A percentile compares a stretch with the other conserved stretches of the same genome.
Evolutionary conservation across 2,329 filamentous ascomycete species (phyloP).

Genomic region (Sarocladium oryzae): DNA sequence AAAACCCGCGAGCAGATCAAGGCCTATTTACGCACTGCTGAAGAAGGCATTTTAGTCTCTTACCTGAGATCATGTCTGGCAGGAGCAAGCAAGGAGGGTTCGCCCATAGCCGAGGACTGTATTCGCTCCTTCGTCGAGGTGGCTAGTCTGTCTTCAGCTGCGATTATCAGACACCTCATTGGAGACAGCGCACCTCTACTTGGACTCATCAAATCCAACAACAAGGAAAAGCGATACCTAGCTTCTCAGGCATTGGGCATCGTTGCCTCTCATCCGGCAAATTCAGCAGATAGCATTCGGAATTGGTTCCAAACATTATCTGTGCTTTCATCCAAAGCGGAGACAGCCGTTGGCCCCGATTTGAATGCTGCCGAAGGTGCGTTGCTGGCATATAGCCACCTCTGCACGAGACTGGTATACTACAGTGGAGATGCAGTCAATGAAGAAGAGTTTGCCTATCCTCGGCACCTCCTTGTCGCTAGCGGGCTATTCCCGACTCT

Average conservation of each 20-base stretch:
- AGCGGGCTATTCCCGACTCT: slow-evolving; percentile 27
- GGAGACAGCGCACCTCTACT: slow-evolving; percentile 46
- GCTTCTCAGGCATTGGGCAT: slow-evolving; percentile 71
- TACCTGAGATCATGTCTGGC: slow-evolving; percentile 51
- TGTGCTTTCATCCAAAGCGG: slow-evolving; percentile 36
- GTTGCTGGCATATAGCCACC: slow-evolving; percentile 36
- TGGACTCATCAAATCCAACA: slow-evolving; percentile 62
- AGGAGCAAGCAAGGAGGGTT: slow-evolving; percentile 43
- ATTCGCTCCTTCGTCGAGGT: slow-evolving; percentile 48
- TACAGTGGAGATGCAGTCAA: slow-evolving; percentile 29
- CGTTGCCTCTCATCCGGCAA: slow-evolving; percentile 58
- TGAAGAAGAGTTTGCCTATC: slow-evolving; percentile 20
- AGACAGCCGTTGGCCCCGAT: slow-evolving; percentile 36
- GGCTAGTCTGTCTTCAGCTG: slow-evolving; percentile 43
- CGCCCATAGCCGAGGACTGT: slow-evolving; percentile 38
- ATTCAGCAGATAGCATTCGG: slow-evolving; percentile 25
- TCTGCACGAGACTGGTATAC: slow-evolving; percentile 38
- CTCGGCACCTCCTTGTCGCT: slow-evolving; percentile 25
- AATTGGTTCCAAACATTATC: slow-evolving; percentile 26
- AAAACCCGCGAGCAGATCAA: slow-evolving; percentile 54
- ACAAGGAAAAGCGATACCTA: slow-evolving; percentile 57
- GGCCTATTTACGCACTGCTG: slow-evolving; percentile 39
- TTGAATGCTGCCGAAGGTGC: slow-evolving; percentile 41
- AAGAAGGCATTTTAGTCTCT: slow-evolving; percentile 33
- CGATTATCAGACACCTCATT: slow-evolving; percentile 42